Conservation (phyloP, 1,139 yeast genomes). For the Candida tetrigidarum region DNA sequence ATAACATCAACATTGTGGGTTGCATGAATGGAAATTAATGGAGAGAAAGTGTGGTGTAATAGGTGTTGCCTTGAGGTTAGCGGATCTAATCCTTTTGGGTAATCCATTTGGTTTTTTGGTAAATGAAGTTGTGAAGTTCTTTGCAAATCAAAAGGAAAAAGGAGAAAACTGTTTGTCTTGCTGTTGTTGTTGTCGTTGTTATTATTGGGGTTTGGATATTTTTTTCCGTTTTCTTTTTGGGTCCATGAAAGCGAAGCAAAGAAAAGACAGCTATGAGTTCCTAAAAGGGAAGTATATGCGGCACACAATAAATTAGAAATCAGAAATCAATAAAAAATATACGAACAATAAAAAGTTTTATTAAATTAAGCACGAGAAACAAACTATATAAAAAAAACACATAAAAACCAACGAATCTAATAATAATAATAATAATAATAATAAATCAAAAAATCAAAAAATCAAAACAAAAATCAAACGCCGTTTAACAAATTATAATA, state of each 20-base stretch:
- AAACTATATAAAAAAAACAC: no score
- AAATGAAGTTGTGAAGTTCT: neutral
- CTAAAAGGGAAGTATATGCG: neutral
- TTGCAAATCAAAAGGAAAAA: neutral
- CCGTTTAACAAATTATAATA: neutral
- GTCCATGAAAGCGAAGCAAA: neutral
- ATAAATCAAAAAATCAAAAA: neutral
- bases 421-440: no score
- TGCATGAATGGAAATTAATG: constrained; percentile 58
- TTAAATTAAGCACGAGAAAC: no score
- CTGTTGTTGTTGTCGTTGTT: neutral
- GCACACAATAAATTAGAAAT: neutral
- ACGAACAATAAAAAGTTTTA: no score
- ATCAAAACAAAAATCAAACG: neutral
- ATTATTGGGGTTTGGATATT: neutral
- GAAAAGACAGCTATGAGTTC: neutral
- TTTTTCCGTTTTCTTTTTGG: neutral
- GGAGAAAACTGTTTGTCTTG: no score
- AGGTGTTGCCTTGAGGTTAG: constrained; percentile 46
- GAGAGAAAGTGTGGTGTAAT: constrained; percentile 57
- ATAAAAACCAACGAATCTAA: neutral
- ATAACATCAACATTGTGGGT: constrained; percentile 54
- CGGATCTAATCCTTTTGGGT: constrained; percentile 47
- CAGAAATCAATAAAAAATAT: no score
- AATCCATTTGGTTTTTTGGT: constrained; percentile 23